Evolutionary conservation across 352 stramenopile genomes (phyloP).

Genomic region (Thraustochytrium striatum): DNA sequence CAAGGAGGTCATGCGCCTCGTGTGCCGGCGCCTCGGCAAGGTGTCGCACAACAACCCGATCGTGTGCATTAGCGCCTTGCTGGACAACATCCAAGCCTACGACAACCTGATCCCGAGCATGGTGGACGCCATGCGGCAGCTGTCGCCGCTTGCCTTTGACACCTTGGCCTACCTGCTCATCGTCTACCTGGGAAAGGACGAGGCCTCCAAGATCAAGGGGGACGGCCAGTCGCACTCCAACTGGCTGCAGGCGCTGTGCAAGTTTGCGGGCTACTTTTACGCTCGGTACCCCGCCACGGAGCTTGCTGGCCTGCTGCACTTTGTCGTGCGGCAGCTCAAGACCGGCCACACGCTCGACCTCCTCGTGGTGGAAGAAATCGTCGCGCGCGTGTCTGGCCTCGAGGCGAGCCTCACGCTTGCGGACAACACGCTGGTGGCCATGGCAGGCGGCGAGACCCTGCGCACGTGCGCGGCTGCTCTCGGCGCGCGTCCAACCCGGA

Average conservation of each 20-base stretch:
- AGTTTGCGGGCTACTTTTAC: constrained; percentile 42
- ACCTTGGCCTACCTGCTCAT: constrained; percentile 45
- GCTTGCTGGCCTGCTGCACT: constrained; percentile 12
- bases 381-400: constrained; percentile 25
- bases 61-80: background rate
- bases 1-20: constrained; percentile 35
- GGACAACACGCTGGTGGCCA: constrained; percentile 6
- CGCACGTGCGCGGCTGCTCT: background rate
- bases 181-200: constrained; percentile 50
- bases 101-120: constrained; percentile 43
- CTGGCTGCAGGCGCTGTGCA: constrained; percentile 45
- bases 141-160: constrained; percentile 45
- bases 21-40: constrained; percentile 16
- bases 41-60: constrained; percentile 47
- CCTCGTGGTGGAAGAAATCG: constrained; percentile 26
- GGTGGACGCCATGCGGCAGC: constrained; percentile 47
- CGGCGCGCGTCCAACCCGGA: background rate
- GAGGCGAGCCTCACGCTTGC: constrained; percentile 11
- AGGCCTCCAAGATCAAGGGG: constrained; percentile 50
- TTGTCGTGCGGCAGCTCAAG: background rate
- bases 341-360: constrained; percentile 10
- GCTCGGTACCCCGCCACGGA: constrained; percentile 10
- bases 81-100: constrained; percentile 28
- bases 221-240: constrained; percentile 45
- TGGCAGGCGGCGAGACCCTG: constrained; percentile 20